Conservation (phyloP, 2,329 filamentous ascomycete genomes). For the Paecilomyces dactylethromorphus region DNA sequence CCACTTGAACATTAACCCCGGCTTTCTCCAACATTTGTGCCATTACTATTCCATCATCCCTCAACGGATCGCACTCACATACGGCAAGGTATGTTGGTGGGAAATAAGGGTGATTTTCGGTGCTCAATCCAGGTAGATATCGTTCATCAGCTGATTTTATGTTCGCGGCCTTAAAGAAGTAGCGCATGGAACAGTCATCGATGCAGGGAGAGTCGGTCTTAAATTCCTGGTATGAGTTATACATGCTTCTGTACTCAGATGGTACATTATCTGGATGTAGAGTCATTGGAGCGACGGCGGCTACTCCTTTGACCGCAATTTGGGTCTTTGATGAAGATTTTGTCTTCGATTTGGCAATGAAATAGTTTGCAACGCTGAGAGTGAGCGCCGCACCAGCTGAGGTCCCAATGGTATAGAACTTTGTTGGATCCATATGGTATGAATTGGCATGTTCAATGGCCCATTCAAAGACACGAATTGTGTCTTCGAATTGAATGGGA, state of each 20-base stretch:
- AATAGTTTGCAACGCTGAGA: background rate
- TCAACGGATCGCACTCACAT: background rate
- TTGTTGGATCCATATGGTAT: background rate
- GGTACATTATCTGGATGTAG: background rate
- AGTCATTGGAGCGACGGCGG: background rate
- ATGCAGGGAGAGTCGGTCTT: background rate
- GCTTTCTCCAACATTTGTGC: background rate
- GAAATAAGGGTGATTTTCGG: background rate
- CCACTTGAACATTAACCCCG: background rate
- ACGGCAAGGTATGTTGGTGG: background rate
- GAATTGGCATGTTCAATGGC: background rate
- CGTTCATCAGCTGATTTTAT: background rate
- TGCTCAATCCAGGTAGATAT: background rate
- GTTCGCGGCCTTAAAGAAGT: background rate
- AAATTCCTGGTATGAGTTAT: background rate
- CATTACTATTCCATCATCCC: background rate
- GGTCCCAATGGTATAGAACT: background rate
- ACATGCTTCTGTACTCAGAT: background rate
- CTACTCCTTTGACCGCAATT: background rate
- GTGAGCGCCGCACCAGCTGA: background rate
- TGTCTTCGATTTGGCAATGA: background rate
- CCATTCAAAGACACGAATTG: slow-evolving; percentile 42
- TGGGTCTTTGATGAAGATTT: background rate
- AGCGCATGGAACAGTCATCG: background rate
- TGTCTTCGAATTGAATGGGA: slow-evolving; percentile 43